Percentiles rank a stretch among this genome's conserved stretches.
These are phyloP conservation scores for Borovskyia barvae DNA, from an alignment of 208 protist genomes.

Conservation along the genomic window DNA sequence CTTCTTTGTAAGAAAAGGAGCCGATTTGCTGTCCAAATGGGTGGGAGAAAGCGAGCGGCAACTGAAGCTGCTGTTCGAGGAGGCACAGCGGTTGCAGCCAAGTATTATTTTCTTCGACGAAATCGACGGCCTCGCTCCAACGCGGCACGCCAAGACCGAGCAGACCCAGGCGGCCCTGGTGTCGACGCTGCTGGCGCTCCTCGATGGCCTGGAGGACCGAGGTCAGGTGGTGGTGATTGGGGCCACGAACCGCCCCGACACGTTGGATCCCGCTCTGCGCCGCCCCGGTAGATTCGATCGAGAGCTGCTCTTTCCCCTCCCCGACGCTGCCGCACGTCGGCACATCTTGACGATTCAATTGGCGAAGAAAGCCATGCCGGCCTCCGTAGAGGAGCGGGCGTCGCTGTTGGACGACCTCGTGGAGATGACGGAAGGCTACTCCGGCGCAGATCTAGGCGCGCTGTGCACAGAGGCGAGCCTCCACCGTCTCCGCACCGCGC, in stretches of 20 bases:
- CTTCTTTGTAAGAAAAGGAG: constrained; percentile 97
- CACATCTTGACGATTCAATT: constrained; percentile 97
- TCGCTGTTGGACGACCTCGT: constrained; percentile 83
- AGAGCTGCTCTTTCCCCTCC: constrained; percentile 91
- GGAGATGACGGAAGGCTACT: constrained; percentile 96
- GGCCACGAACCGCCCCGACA: constrained; percentile 95
- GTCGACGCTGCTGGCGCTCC: constrained; percentile 92
- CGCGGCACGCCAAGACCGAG: constrained; percentile 74
- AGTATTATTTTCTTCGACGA: constrained; percentile 99
- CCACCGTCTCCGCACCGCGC: constrained; percentile 59
- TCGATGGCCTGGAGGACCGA: constrained; percentile 93
- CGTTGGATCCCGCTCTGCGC: constrained; percentile 95
- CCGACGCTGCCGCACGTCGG: constrained; percentile 70
- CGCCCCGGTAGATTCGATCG: constrained; percentile 96
- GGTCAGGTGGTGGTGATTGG: constrained; percentile 95
- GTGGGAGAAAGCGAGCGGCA: constrained; percentile 98
- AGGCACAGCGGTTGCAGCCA: constrained; percentile 92
- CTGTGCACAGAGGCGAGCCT: constrained; percentile 98
- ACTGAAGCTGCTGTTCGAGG: constrained; percentile 96
- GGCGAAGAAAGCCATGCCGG: constrained; percentile 96
- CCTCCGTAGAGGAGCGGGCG: constrained; percentile 27
- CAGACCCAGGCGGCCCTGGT: constrained; percentile 85
- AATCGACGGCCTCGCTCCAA: constrained; percentile 96
- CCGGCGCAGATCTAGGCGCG: constrained; percentile 98
- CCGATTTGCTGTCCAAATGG: constrained; percentile 98